A percentile compares a stretch with the other conserved stretches of the same genome.
Conservation (phyloP, 345 rosid genomes). For the Citrus maxima region DNA sequence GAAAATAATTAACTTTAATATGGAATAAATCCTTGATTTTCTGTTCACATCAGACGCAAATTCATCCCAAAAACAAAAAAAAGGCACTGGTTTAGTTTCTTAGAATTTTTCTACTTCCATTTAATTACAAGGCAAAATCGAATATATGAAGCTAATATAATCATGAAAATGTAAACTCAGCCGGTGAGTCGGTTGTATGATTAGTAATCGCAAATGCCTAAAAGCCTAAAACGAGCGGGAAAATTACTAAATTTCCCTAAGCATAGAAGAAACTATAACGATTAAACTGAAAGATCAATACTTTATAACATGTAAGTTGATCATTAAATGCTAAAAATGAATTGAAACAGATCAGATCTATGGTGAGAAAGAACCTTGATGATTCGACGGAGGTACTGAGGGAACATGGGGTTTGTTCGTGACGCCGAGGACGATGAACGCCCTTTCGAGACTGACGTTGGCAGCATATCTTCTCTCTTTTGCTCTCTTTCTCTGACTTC, state of each 20-base stretch:
- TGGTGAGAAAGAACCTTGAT: constrained; percentile 62
- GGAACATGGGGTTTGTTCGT: constrained; percentile 65
- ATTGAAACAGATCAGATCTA: constrained; percentile 30
- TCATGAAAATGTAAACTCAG: no score
- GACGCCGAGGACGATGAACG: constrained; percentile 74
- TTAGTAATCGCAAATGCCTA: neutral
- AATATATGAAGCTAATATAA: no score
- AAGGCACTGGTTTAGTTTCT: no score
- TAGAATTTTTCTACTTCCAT: no score
- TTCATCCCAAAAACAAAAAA: no score
- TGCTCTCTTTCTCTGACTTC: constrained; percentile 1
- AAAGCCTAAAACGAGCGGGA: neutral
- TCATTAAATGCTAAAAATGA: neutral
- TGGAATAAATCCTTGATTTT: neutral
- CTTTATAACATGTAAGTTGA: neutral
- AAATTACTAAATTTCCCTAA: neutral
- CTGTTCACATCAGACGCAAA: neutral
- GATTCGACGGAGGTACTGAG: constrained; percentile 92
- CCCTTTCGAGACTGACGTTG: constrained; percentile 61
- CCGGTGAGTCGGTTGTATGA: neutral
- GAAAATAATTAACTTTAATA: constrained; percentile 3
- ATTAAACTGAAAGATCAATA: neutral
- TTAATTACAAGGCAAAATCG: no score
- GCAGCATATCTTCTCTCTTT: constrained; percentile 54
- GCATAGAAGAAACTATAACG: neutral